Percentiles rank a stretch among this genome's conserved stretches.
phyloP scores from a whole-genome alignment of 2,329 filamentous ascomycete species.

The Xylaria sp. region DNA sequence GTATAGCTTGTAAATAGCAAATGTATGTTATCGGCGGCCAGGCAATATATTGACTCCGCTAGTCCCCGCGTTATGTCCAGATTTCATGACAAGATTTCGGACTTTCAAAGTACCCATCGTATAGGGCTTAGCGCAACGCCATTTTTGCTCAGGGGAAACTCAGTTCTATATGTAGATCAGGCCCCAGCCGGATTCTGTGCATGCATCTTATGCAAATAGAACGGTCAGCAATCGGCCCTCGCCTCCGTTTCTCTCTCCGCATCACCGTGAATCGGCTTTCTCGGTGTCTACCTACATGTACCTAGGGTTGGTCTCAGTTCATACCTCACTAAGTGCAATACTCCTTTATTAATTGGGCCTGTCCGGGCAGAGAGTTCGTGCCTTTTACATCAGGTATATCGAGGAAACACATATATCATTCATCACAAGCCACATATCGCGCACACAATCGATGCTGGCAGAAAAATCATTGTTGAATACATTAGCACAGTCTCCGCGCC shows the following conservation, averaged over 20 bases:
- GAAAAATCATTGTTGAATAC: conserved; percentile 28
- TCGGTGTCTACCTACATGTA: too few species aligned
- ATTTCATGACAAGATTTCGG: neutral
- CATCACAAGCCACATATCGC: conserved; percentile 26
- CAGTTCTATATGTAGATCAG: too few species aligned
- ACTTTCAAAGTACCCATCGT: neutral
- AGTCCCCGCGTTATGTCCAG: neutral
- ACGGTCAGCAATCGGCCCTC: conserved; percentile 23
- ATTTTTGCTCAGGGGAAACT: too few species aligned
- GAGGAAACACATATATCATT: conserved; percentile 27
- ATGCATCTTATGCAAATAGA: conserved; percentile 20
- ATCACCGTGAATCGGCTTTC: conserved; percentile 15
- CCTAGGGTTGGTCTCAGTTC: too few species aligned
- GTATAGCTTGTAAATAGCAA: conserved; percentile 11
- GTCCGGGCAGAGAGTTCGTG: conserved; percentile 27
- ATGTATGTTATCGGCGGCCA: neutral
- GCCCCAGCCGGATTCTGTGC: conserved; percentile 13
- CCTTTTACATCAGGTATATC: conserved; percentile 27
- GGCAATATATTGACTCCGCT: neutral
- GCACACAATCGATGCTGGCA: conserved; percentile 26
- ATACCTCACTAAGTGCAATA: too few species aligned
- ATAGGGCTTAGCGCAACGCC: too few species aligned
- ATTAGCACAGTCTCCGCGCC: conserved; percentile 26
- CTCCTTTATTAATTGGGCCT: conserved; percentile 2
- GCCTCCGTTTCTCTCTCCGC: conserved; percentile 22